Percentiles rank a stretch among this genome's conserved stretches.
phyloP scores from a whole-genome alignment of 371 early-diverging fungal species.

The Mortierella sp. region DNA sequence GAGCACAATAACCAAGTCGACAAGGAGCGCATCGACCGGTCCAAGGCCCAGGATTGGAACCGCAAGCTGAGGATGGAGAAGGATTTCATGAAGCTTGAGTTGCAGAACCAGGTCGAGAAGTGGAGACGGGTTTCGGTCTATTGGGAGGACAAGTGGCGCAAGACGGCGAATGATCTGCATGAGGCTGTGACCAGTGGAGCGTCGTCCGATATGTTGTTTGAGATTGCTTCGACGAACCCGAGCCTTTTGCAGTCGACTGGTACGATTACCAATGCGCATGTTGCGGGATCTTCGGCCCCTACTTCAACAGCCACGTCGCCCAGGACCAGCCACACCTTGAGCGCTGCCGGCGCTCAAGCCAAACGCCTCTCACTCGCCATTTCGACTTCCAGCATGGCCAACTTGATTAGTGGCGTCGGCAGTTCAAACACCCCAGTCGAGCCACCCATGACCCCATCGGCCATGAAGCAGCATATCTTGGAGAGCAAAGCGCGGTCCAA shows the following conservation, averaged over 20 bases:
- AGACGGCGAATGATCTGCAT: constrained; percentile 55
- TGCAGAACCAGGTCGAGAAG: constrained; percentile 57
- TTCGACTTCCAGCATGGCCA: constrained; percentile 9
- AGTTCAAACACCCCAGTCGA: constrained; percentile 12
- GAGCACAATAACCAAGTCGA: constrained; percentile 51
- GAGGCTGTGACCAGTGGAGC: constrained; percentile 55
- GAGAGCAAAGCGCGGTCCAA: constrained; percentile 42
- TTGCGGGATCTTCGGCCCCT: not conserved
- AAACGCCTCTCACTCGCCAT: constrained; percentile 42
- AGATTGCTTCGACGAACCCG: constrained; percentile 28
- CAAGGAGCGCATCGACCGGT: constrained; percentile 34
- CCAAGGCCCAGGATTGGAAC: constrained; percentile 58
- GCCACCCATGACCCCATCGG: constrained; percentile 48
- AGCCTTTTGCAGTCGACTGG: not conserved
- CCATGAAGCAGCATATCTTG: constrained; percentile 51
- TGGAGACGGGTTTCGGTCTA: constrained; percentile 54
- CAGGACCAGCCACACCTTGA: constrained; percentile 27
- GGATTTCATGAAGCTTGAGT: constrained; percentile 57
- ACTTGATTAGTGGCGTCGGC: not conserved
- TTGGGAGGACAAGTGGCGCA: constrained; percentile 59
- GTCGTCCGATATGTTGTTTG: constrained; percentile 44
- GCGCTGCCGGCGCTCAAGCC: constrained; percentile 13
- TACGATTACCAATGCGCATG: not conserved
- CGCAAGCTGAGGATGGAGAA: constrained; percentile 57
- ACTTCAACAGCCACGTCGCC: constrained; percentile 23